Evolutionary conservation across 2,329 filamentous ascomycete species (phyloP).

Genomic region (Xylariaceae sp.): DNA sequence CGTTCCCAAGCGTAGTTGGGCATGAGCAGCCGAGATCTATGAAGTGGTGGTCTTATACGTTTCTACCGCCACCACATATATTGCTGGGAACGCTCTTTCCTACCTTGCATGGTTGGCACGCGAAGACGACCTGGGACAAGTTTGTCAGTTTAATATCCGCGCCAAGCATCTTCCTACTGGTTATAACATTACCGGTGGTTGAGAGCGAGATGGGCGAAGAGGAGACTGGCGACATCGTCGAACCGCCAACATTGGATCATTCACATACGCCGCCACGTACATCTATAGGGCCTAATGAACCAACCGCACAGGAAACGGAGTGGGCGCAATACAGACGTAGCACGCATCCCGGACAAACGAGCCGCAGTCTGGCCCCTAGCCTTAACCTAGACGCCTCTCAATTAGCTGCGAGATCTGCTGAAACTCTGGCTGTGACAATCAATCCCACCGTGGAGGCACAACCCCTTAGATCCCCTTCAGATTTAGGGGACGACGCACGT

Average conservation of each 20-base stretch:
- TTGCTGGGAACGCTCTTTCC: constrained; percentile 77
- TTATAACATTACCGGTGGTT: constrained; percentile 86
- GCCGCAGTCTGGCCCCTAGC: constrained; percentile 33
- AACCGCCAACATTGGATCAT: constrained; percentile 29
- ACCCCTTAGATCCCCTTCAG: constrained; percentile 24
- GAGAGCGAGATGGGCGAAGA: constrained; percentile 62
- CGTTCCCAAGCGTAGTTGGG: constrained; percentile 42
- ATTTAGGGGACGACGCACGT: constrained; percentile 27
- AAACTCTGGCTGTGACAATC: constrained; percentile 9
- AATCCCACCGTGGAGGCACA: constrained; percentile 21
- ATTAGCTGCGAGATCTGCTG: constrained; percentile 6
- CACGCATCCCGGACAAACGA: constrained; percentile 36
- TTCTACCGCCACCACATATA: constrained; percentile 68
- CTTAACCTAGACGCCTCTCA: constrained; percentile 26
- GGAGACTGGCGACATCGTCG: constrained; percentile 37
- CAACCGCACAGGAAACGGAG: constrained; percentile 46
- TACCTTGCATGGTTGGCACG: constrained; percentile 74
- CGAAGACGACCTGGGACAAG: constrained; percentile 82
- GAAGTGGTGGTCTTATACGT: constrained; percentile 75
- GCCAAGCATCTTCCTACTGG: constrained; percentile 86
- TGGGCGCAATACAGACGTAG: constrained; percentile 57
- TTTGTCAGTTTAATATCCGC: constrained; percentile 75
- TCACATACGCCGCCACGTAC: constrained; percentile 35
- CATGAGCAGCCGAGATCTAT: constrained; percentile 45
- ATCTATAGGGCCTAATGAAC: constrained; percentile 33